Base-by-base conservation (phyloP, 2,329 filamentous ascomycete genomes). In the Pyrenochaeta sp. region DNA sequence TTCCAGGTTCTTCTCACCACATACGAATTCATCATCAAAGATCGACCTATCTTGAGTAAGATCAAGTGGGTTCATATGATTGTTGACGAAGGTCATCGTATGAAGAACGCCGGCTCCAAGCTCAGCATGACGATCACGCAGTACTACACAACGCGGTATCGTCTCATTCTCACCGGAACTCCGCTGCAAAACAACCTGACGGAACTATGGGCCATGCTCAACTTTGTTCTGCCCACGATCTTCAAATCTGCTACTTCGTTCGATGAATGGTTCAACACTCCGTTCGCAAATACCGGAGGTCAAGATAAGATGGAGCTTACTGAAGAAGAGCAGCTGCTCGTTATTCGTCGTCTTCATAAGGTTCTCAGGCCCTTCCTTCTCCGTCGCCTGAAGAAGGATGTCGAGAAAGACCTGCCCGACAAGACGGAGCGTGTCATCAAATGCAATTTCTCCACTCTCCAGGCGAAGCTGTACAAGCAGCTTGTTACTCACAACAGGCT, bases 41-140 rank as follows among this genome's bases (percentile, higher is more conserved):
- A 99, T 67, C 86, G 94, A 23, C 93, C 93, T 0, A 81, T 99
- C 58, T 77, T 99, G 9, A 95, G 90, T 79, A 97, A 97, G 80
- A 93, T 99, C 75, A 97, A 97, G 75, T 99, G 94, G 94, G 88
- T 96, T 63, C 94, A 99, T 76, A 97, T 99, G 94, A 97, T 99
- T 62, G 94, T 99, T 57, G 94, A 99, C 64, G 94, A 99, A 79
- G 94, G 94, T 75, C 94, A 99, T 73, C 91, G 94, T 71, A 99
- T 99, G 94, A 99, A 99, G 83, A 99, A 99, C 74, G 82, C 90
- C 20, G 87, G 94, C 60, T 99, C 94, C 7, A 99, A 99, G 76
- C 81, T 99, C 60, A 96, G 90, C 72, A 90, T 86, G 56, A 97
- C 94, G 4, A 90, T 99, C 55, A 92, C 93, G 24, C 86, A 91